Evolutionary conservation across 495 filamentous ascomycete species (phyloP), one percentile per base, ranked within the genome.

Genomic region (Lepraria neglecta): DNA sequence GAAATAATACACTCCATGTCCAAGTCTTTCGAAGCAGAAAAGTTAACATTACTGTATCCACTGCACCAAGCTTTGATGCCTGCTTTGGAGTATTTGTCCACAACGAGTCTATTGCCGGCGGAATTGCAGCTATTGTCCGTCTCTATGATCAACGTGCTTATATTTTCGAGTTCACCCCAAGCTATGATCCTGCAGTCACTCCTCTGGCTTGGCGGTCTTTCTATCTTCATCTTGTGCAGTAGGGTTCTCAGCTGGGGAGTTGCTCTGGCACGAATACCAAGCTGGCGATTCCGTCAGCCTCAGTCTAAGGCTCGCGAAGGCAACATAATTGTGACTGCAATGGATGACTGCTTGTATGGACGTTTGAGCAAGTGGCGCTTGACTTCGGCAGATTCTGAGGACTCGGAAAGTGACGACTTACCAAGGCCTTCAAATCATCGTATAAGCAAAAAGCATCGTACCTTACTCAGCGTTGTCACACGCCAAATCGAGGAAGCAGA

Each of bases 91-190:
- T 85, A 87, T 69, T 78, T 97, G 64, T 91, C 91, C 28, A 90
- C 89, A 7, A 95, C 91, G 31, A 95, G 91, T 70, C 76, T 97
- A 48, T 79, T 95, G 44, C 79, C 85, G 4, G 87, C 95, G 3
- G 94, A 98, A 68, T 74, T 96, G 54, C 91, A 97, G 65, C 78
- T 97, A 17, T 81, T 97, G 46, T 91, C 91, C 24, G 80, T 83
- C 42, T 84, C 84, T 15, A 78, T 97, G 48, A 88, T 97, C 67
- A 90, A 97, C 71, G 72, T 97, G 46, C 76, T 91, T 44, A 69
- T 96, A 15, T 81, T 91, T 63, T 85, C 91, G 30, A 69, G 72
- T 11, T 95, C 92, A 10, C 91, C 94, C 1, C 95, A 97, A 73
- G 84, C 84, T 7, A 75, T 87, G 35, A 95, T 97, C 51, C 73